These are phyloP conservation scores for Triticum dicoccoides DNA, from an alignment of 176 grass and related monocot species.

Conservation along the genomic window DNA sequence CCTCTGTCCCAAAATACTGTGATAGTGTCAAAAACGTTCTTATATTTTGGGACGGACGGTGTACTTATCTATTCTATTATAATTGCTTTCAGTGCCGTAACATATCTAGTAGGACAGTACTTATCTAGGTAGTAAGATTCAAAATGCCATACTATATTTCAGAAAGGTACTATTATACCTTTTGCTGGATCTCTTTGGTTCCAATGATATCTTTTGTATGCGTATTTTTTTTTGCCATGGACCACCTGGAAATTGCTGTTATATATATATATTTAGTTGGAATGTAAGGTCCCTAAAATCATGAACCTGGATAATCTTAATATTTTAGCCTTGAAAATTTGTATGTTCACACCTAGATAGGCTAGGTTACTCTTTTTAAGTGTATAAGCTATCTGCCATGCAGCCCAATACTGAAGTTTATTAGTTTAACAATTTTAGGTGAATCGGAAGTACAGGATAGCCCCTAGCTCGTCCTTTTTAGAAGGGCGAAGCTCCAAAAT, in stretches of 20 bases:
- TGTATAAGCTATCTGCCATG: not conserved
- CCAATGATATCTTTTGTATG: not conserved
- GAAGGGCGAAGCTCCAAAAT: conserved; percentile 64
- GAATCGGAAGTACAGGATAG: conserved; percentile 81
- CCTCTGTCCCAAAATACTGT: too few species aligned
- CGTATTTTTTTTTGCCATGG: not conserved
- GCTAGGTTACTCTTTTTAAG: not conserved
- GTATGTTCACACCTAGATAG: not conserved
- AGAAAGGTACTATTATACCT: not conserved
- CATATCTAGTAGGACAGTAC: not conserved
- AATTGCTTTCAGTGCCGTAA: not conserved
- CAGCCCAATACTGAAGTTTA: not conserved
- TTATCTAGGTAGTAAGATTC: not conserved
- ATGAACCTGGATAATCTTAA: not conserved
- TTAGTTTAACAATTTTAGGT: conserved; percentile 48
- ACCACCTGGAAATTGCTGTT: not conserved
- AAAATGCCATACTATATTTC: not conserved
- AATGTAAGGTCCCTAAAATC: not conserved
- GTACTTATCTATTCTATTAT: not conserved
- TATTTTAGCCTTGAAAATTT: not conserved
- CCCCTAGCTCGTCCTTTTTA: conserved; percentile 49
- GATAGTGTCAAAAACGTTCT: too few species aligned
- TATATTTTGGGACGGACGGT: too few species aligned
- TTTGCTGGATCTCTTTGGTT: not conserved
- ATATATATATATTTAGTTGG: not conserved